Percentiles rank a stretch among this genome's conserved stretches.
These are phyloP conservation scores for Cruciata laevipes DNA, from an alignment of 257 asterid species.

Conservation along the genomic window DNA sequence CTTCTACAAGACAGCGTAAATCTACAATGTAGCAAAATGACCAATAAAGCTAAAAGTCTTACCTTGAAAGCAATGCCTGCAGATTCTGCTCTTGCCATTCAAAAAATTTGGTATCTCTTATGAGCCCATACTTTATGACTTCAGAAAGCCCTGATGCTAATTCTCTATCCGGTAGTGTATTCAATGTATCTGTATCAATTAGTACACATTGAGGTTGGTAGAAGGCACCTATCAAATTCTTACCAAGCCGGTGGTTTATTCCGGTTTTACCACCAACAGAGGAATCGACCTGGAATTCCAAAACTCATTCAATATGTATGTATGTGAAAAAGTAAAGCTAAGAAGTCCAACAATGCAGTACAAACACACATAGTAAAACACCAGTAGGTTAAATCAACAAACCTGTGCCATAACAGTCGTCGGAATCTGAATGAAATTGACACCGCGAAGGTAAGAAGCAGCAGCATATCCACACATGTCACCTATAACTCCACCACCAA, in stretches of 20 bases:
- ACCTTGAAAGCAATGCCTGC: conserved; percentile 76
- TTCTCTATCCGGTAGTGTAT: conserved; percentile 87
- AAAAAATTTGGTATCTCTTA: conserved; percentile 79
- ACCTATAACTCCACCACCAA: conserved; percentile 99
- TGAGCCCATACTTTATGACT: conserved; percentile 89
- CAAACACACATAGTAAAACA: background rate
- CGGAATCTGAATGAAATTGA: conserved; percentile 96
- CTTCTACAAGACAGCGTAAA: background rate
- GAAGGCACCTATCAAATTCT: conserved; percentile 90
- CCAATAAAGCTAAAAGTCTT: background rate
- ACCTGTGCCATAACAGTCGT: conserved; percentile 99
- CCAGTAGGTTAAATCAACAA: background rate
- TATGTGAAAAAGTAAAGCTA: background rate
- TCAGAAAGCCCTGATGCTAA: conserved; percentile 97
- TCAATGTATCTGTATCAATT: conserved; percentile 79
- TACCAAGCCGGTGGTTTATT: conserved; percentile 96
- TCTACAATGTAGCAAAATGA: background rate
- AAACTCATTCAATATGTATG: conserved; percentile 5
- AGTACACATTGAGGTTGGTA: conserved; percentile 99
- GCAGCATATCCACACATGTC: conserved; percentile 99
- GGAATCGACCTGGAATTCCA: conserved; percentile 70
- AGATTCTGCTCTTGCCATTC: conserved; percentile 96
- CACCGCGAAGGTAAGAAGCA: conserved; percentile 94
- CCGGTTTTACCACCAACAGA: conserved; percentile 99
- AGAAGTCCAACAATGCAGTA: background rate